Evolutionary conservation across 1,284 basidiomycete genomes (phyloP).

Genomic region (Rhodotorula sp.): DNA sequence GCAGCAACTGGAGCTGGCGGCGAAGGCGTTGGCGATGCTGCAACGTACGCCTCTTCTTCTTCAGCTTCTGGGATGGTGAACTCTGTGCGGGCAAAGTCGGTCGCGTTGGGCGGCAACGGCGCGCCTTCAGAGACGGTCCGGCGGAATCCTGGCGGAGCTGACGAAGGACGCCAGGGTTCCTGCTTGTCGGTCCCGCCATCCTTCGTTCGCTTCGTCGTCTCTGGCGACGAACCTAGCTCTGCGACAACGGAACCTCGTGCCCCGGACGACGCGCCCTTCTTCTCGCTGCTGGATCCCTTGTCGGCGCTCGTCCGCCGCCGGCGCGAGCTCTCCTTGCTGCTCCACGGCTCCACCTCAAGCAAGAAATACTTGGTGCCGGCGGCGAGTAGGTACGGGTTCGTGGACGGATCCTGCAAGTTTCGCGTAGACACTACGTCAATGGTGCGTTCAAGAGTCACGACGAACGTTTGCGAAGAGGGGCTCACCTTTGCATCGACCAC

Average conservation of each 20-base stretch:
- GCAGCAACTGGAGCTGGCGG: conserved; percentile 1
- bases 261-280: conserved; percentile 6
- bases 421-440: not conserved
- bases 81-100: conserved; percentile 8
- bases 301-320: conserved; percentile 20
- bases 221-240: too few species aligned
- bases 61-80: conserved; percentile 32
- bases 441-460: not conserved
- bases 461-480: not conserved
- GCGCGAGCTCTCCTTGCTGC: conserved; percentile 34
- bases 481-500: conserved; percentile 45
- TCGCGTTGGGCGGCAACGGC: conserved; percentile 12
- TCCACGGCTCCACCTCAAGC: conserved; percentile 41
- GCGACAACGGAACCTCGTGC: conserved; percentile 5
- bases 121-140: conserved; percentile 25
- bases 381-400: conserved; percentile 36
- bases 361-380: conserved; percentile 38
- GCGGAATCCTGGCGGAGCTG: conserved; percentile 2
- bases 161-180: not conserved
- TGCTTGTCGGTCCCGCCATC: not conserved
- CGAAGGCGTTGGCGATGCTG: conserved; percentile 8
- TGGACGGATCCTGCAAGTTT: conserved; percentile 24
- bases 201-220: not conserved
- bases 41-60: conserved; percentile 1
- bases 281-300: conserved; percentile 7